These are phyloP conservation scores for Kalmusia sp. DNA, from an alignment of 2,329 filamentous ascomycete species.

Conservation along the genomic window DNA sequence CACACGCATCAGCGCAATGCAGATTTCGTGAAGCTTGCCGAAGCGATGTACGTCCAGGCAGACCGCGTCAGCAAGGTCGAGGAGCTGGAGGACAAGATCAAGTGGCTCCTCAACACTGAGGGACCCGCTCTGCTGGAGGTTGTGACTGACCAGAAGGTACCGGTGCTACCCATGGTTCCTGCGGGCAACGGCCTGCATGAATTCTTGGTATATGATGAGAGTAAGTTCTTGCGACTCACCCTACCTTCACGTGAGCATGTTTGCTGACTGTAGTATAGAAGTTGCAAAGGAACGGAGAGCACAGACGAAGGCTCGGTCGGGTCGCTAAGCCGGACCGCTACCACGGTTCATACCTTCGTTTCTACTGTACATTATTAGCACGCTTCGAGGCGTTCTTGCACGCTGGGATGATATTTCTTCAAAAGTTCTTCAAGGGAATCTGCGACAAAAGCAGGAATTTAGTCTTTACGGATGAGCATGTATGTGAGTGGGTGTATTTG, in stretches of 20 bases:
- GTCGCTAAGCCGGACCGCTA: constrained; percentile 5
- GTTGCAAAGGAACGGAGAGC: constrained; percentile 1
- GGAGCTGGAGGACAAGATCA: constrained; percentile 78
- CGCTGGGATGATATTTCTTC: too few relatives aligned
- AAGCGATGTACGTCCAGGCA: constrained; percentile 87
- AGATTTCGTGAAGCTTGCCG: constrained; percentile 92
- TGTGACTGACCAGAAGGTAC: constrained; percentile 86
- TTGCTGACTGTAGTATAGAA: not conserved
- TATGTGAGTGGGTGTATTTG: too few relatives aligned
- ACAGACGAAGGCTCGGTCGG: not conserved
- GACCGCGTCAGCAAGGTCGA: constrained; percentile 75
- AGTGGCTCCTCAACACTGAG: constrained; percentile 84
- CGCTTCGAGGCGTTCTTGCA: too few relatives aligned
- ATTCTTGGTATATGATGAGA: constrained; percentile 86
- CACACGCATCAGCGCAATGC: constrained; percentile 96
- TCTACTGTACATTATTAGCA: not conserved
- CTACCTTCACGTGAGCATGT: not conserved
- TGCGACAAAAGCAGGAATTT: too few relatives aligned
- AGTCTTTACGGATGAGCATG: too few relatives aligned
- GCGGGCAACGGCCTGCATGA: constrained; percentile 87
- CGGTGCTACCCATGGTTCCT: constrained; percentile 97
- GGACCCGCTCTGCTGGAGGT: constrained; percentile 95
- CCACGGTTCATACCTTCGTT: too few relatives aligned
- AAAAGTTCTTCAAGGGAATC: too few relatives aligned
- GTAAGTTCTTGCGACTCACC: constrained; percentile 53